Evolutionary conservation across 305 asterid genomes (phyloP), one percentile per base, ranked within the genome.

Genomic region (Solanum hybrid): DNA sequence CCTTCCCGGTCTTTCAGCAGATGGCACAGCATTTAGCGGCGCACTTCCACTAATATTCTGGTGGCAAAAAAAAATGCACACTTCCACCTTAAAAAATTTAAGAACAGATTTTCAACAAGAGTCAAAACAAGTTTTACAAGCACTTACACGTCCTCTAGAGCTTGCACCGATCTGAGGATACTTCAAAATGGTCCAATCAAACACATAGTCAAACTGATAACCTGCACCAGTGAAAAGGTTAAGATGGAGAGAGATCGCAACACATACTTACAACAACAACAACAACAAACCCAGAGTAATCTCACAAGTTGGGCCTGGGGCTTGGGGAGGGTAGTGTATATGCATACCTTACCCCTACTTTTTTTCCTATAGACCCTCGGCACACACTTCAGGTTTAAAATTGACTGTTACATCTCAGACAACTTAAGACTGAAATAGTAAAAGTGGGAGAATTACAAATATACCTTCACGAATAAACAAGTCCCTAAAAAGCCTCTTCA

Each of bases 391-490:
- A 70, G 45, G 82, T 85, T 32, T 45, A 29, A 81, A 27, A 41
- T 45, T 29, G 39, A 51, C 20, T 45, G 22, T 51, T 84, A 29
- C 88, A 45, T 38, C 26, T 84, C 39, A 45, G 39, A 84, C 36
- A 1, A 17, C 39, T 20, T 10, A 10, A 45, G 75, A 27, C 26
- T 84, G 88, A 88, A 90, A 34, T 88, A 57, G 57, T n/a, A 20
- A 57, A 73, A 73, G 65, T 87, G 87, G 38, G 29, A 45, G 33
- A 61, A n/a, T 4, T 34, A 61, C 7, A 32, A 38, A 57, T 33
- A 65, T 93, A 97, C 99, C 99, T 96, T 96, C 99, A 70, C 99
- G 98, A 88, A 97, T 97, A 93, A 97, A 97, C 89, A 97, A 93
- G 93, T 97, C 99, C 57, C 98, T 95, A 92, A 97, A 97, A 90